Evolutionary conservation across 192 early-diverging fungal genomes (phyloP).

Genomic region (Allomyces arbusculus): DNA sequence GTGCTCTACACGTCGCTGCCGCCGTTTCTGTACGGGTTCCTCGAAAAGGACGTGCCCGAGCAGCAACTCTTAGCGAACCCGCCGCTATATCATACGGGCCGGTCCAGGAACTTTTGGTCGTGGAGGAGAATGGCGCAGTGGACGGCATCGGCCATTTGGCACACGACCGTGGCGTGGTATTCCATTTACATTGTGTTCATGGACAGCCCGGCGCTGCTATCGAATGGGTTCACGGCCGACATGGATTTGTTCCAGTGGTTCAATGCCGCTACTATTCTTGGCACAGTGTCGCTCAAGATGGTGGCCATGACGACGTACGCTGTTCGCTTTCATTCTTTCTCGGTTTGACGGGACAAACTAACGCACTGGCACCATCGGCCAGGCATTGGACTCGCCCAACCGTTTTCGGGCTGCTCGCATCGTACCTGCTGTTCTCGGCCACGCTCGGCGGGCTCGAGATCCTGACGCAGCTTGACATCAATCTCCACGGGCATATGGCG

Average conservation of each 20-base stretch:
- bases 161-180: not conserved
- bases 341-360: too few relatives aligned
- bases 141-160: not conserved
- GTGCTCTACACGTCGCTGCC: slow-evolving; percentile 50
- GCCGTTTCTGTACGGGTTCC: slow-evolving; percentile 33
- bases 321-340: too few relatives aligned
- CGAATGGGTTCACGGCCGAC: slow-evolving; percentile 50
- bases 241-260: slow-evolving; percentile 65
- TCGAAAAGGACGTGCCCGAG: slow-evolving; percentile 54
- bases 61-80: slow-evolving; percentile 40
- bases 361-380: too few relatives aligned
- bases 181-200: not conserved
- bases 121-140: too few relatives aligned
- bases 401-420: not conserved
- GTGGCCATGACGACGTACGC: slow-evolving; percentile 40
- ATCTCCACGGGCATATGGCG: not conserved
- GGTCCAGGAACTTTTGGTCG: too few relatives aligned
- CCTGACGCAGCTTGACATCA: not conserved
- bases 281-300: slow-evolving; percentile 77
- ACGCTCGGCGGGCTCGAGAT: not conserved
- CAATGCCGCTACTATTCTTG: slow-evolving; percentile 59
- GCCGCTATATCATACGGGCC: slow-evolving; percentile 37
- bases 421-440: not conserved
- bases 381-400: not conserved
- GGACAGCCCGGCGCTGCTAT: slow-evolving; percentile 37